These are phyloP conservation scores for Syncephalastrum monosporum DNA, from an alignment of 371 early-diverging fungal species.

Conservation along the genomic window DNA sequence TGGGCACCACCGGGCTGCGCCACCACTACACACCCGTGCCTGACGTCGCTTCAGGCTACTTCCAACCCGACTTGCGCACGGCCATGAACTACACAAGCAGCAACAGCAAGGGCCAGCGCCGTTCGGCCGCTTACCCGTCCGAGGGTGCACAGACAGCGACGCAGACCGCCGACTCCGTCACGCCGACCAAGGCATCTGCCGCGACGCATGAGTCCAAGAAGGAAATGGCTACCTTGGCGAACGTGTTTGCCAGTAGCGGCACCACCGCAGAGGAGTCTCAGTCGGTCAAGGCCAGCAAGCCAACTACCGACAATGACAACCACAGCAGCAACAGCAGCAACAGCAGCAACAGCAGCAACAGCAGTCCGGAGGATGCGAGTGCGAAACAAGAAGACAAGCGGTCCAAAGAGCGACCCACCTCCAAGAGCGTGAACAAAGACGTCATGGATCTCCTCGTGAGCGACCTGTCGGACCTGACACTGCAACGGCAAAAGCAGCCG, in stretches of 20 bases:
- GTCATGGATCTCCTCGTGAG: slow-evolving; percentile 18
- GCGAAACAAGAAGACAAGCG: neutral
- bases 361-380: neutral
- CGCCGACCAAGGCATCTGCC: slow-evolving; percentile 18
- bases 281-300: neutral
- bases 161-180: slow-evolving; percentile 17
- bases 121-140: slow-evolving; percentile 11
- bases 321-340: neutral
- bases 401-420: neutral
- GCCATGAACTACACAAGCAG: slow-evolving; percentile 36
- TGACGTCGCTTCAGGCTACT: slow-evolving; percentile 21
- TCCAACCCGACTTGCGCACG: slow-evolving; percentile 33
- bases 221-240: slow-evolving; percentile 31
- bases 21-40: slow-evolving; percentile 36
- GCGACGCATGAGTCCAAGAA: slow-evolving; percentile 30
- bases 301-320: neutral
- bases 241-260: slow-evolving; percentile 23
- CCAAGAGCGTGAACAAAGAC: slow-evolving; percentile 12
- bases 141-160: slow-evolving; percentile 16
- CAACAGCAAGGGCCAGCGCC: slow-evolving; percentile 9
- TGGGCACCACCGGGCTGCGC: slow-evolving; percentile 25
- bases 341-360: neutral
- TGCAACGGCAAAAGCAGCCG: neutral
- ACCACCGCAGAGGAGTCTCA: slow-evolving; percentile 5
- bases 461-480: slow-evolving; percentile 11